Conservation (phyloP, 306 rosid species). For the Alnus glutinosa region DNA sequence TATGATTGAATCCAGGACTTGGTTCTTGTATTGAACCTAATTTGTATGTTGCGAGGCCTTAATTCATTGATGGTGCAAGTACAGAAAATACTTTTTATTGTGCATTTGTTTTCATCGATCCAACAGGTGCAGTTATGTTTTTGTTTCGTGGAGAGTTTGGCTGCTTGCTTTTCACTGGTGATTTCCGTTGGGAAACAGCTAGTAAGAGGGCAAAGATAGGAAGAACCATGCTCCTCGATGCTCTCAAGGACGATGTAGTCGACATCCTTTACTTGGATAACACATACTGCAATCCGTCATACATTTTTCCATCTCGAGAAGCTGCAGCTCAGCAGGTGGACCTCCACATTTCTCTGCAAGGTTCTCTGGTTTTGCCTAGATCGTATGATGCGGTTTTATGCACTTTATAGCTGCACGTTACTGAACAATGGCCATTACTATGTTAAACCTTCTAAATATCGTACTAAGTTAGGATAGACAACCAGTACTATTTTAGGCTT, state of each 20-base stretch:
- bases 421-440: not conserved
- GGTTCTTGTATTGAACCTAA: not conserved
- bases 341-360: not conserved
- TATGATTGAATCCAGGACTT: not conserved
- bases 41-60: not conserved
- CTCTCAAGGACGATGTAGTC: too few species aligned
- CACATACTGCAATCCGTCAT: conserved; percentile 68
- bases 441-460: not conserved
- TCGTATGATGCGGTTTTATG: not conserved
- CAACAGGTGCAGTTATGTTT: conserved; percentile 41
- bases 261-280: conserved; percentile 47
- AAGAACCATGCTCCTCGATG: too few species aligned
- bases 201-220: too few species aligned
- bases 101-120: not conserved
- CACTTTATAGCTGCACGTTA: not conserved
- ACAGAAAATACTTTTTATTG: not conserved
- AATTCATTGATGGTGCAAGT: not conserved
- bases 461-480: too few species aligned
- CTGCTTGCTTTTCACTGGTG: too few species aligned
- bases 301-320: conserved; percentile 58
- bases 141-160: too few species aligned
- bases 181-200: too few species aligned
- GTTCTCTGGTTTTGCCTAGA: not conserved
- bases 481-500: too few species aligned
- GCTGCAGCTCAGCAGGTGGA: conserved; percentile 60